Conservation (phyloP, 2,329 filamentous ascomycete species). For the Sporothrix luriei region DNA sequence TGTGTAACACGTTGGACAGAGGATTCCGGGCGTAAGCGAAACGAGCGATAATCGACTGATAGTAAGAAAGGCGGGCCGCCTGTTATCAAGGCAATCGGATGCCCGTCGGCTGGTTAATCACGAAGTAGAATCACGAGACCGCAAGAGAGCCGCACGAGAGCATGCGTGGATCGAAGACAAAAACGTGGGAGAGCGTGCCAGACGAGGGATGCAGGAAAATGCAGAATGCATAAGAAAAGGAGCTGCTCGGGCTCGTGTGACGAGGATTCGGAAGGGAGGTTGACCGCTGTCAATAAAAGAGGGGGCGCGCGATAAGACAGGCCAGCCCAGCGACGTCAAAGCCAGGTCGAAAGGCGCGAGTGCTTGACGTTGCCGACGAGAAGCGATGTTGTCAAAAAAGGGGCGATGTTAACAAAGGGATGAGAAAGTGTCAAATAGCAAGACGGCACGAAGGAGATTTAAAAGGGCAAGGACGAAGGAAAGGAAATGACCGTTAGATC, state of each 20-base stretch:
- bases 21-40: conserved; percentile 13
- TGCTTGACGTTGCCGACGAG: neutral
- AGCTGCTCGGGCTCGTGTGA: conserved; percentile 22
- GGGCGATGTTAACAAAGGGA: neutral
- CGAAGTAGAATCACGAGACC: neutral
- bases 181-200: conserved; percentile 9
- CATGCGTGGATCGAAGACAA: conserved; percentile 4
- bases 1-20: conserved; percentile 28
- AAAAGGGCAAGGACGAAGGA: neutral
- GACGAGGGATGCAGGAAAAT: conserved; percentile 5
- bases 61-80: conserved; percentile 18
- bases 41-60: conserved; percentile 11
- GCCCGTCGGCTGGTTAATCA: conserved; percentile 13
- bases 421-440: neutral
- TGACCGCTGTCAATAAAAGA: conserved; percentile 13
- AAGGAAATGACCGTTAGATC: neutral
- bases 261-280: conserved; percentile 6
- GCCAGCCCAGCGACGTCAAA: conserved; percentile 10
- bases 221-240: neutral
- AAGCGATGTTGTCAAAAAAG: conserved; percentile 4
- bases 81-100: conserved; percentile 13
- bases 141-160: conserved; percentile 1
- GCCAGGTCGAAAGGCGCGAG: neutral
- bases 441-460: conserved; percentile 1
- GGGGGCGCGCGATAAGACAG: conserved; percentile 24